Evolutionary conservation across 73 alveolate species (phyloP).

Genomic region (Paramecium primaurelia): DNA sequence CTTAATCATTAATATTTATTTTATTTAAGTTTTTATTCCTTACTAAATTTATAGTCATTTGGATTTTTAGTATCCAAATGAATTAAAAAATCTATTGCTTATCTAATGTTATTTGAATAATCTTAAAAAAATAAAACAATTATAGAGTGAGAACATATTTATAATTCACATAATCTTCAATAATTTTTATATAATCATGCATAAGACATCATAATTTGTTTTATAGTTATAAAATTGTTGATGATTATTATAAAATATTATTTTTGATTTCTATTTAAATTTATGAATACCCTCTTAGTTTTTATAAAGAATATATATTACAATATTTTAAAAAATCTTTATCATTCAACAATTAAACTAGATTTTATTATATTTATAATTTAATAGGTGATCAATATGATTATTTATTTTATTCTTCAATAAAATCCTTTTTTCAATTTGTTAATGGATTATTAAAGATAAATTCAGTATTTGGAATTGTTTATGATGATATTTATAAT

Average conservation of each 20-base stretch:
- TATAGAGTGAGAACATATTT: not conserved
- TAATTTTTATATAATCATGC: too few relatives aligned
- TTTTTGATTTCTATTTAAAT: not conserved
- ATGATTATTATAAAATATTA: not conserved
- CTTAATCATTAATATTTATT: not conserved
- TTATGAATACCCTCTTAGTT: not conserved
- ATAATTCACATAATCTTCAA: not conserved
- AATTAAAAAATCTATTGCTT: too few relatives aligned
- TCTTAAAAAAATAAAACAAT: too few relatives aligned
- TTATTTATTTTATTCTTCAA: not conserved
- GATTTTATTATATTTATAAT: not conserved
- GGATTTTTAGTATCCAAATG: not conserved
- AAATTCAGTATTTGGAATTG: not conserved
- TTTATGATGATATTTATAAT: not conserved
- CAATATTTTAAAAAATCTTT: not conserved
- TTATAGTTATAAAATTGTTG: not conserved
- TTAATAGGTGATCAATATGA: not conserved
- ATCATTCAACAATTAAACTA: not conserved
- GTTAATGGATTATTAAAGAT: not conserved
- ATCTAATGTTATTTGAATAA: not conserved
- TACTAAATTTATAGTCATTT: not conserved
- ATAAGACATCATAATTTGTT: not conserved
- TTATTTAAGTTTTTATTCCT: not conserved
- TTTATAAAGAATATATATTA: not conserved
- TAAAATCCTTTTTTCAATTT: not conserved